A percentile compares a stretch with the other conserved stretches of the same genome.
Evolutionary conservation across 1,139 yeast genomes (phyloP).

Genomic region (Taphrina betulina): DNA sequence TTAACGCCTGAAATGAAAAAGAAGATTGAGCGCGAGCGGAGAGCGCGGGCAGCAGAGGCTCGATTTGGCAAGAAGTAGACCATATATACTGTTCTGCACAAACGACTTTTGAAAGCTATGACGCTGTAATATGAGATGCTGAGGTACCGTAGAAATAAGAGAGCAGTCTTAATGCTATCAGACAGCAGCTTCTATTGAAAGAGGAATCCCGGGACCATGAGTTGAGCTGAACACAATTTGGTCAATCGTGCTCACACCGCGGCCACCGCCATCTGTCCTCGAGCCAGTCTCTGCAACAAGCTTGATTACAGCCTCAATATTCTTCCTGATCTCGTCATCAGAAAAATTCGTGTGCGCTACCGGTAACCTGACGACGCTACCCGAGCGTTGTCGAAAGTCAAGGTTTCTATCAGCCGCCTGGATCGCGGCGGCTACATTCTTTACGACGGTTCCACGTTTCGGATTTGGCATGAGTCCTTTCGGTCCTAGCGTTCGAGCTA

Average conservation of each 20-base stretch:
- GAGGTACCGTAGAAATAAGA: no score
- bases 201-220: constrained; percentile 67
- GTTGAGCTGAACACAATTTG: constrained; percentile 69
- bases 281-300: constrained; percentile 45
- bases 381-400: constrained; percentile 67
- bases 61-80: constrained; percentile 51
- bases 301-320: constrained; percentile 66
- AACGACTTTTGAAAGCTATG: no score
- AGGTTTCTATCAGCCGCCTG: constrained; percentile 52
- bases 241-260: constrained; percentile 70
- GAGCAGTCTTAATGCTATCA: no score
- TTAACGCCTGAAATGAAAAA: constrained; percentile 67
- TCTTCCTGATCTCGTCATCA: constrained; percentile 71
- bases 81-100: not conserved
- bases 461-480: constrained; percentile 83
- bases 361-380: constrained; percentile 24
- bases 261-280: constrained; percentile 55
- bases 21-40: constrained; percentile 83
- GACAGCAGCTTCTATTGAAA: constrained; percentile 6
- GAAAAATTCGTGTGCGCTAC: constrained; percentile 55
- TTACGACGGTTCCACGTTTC: constrained; percentile 82
- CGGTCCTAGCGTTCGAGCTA: constrained; percentile 83
- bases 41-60: constrained; percentile 97
- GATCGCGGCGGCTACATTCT: constrained; percentile 53
- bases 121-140: no score